Percentiles rank a stretch among this genome's conserved stretches.
Conservation (phyloP, 805 yeast species). For the Candida koratica region DNA sequence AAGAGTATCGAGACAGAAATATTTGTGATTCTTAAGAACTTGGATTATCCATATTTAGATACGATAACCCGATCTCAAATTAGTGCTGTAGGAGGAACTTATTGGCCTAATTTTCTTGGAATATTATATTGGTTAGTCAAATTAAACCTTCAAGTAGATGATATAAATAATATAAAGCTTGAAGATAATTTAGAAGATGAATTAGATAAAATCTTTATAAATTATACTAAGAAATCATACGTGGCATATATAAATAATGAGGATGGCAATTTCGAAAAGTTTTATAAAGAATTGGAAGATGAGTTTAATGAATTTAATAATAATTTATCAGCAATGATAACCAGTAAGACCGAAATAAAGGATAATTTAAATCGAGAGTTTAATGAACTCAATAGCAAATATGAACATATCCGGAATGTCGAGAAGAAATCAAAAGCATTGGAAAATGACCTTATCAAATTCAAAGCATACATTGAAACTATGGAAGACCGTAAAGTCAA, state of each 20-base stretch:
- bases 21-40: conserved; percentile 55
- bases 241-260: conserved; percentile 59
- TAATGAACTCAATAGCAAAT: conserved; percentile 40
- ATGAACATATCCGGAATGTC: conserved; percentile 47
- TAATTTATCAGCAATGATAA: conserved; percentile 46
- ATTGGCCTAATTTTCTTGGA: conserved; percentile 81
- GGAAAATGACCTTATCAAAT: conserved; percentile 66
- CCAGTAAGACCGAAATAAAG: conserved; percentile 39
- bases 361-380: conserved; percentile 36
- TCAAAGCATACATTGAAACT: conserved; percentile 64
- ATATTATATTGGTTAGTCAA: conserved; percentile 79
- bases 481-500: conserved; percentile 61
- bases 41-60: conserved; percentile 78
- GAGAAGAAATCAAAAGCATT: conserved; percentile 58
- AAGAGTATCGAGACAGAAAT: conserved; percentile 74
- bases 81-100: conserved; percentile 86
- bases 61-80: conserved; percentile 79
- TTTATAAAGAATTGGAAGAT: conserved; percentile 49
- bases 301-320: conserved; percentile 52
- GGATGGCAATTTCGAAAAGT: conserved; percentile 48
- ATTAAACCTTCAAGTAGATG: conserved; percentile 37
- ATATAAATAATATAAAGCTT: conserved; percentile 21
- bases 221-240: conserved; percentile 65
- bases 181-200: conserved; percentile 33
- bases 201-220: conserved; percentile 49